Base-by-base conservation (phyloP, 495 filamentous ascomycete species). In the Penicillium odoratum region DNA sequence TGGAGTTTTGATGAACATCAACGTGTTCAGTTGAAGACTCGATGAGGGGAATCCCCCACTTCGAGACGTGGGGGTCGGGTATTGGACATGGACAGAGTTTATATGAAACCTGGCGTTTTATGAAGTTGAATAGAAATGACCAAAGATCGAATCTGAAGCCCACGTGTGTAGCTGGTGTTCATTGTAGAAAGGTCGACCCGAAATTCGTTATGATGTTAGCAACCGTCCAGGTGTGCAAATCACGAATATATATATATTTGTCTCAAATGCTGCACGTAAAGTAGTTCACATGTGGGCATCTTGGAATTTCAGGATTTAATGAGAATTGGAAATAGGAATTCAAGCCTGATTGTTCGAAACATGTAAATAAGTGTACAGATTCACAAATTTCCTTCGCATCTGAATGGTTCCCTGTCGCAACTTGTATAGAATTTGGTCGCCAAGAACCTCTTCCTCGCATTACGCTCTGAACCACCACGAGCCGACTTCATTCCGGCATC, bases 371-470 rank as follows among this genome's bases (percentile, higher is more conserved):
- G n/a, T 1, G 15, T 40, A 40, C 13, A 16, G n/a, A 40, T 16
- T 40, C 13, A 40, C 15, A 40, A 7, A 21, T 21, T 21, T 6
- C 3, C 31, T 5, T 5, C 16, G 11, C 38, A 40, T 40, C 38
- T 5, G n/a, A 5, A 16, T 40, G 38, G 10, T 16, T 15, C 13
- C 13, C 38, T 6, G 38, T 40, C 38, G 13, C 38, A 13, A 40
- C 15, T n/a, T 16, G 38, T 40, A 40, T 40, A 40, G 38, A 40
- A 15, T 40, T 40, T 28, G 28, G 38, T 46, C 18, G 43, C 58
- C 58, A 60, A 60, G 25, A 21, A 55, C 42, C 48, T 52, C 53
- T 46, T 33, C 44, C 34, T 44, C 36, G 50, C 49, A 57, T 46
- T 51, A 45, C 40, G 43, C 43, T n/a, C 53, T 34, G 18, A 33